Percentiles rank a stretch among this genome's conserved stretches.
Evolutionary conservation across 768 basidiomycete genomes (phyloP).

Genomic region (Coprinellus aureogranulatus): DNA sequence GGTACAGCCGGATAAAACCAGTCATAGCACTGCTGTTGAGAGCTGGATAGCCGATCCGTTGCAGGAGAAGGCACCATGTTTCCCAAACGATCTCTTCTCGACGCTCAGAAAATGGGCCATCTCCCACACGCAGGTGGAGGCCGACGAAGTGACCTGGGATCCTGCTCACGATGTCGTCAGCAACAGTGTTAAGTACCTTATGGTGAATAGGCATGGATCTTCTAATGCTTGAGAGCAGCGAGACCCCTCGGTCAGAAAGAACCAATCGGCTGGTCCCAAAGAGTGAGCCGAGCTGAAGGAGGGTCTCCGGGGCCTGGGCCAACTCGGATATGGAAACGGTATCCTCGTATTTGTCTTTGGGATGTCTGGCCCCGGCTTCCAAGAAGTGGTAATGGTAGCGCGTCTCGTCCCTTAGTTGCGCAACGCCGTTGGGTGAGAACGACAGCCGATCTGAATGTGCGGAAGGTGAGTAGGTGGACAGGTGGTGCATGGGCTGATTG

Average conservation of each 20-base stretch:
- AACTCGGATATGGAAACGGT: slow-evolving; percentile 44
- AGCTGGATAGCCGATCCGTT: slow-evolving; percentile 21
- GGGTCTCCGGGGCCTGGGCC: slow-evolving; percentile 38
- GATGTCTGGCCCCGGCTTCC: slow-evolving; percentile 38
- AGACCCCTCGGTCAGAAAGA: slow-evolving; percentile 34
- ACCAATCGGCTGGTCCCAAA: slow-evolving; percentile 76
- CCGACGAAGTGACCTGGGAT: slow-evolving; percentile 55
- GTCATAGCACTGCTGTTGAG: neutral
- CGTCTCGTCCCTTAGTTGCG: slow-evolving; percentile 48
- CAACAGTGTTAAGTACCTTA: slow-evolving; percentile 17
- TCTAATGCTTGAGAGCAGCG: slow-evolving; percentile 47
- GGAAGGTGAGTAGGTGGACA: slow-evolving; percentile 47
- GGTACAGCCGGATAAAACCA: too few relatives aligned
- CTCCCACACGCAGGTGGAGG: slow-evolving; percentile 67
- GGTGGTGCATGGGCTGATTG: slow-evolving; percentile 43
- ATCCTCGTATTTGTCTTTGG: slow-evolving; percentile 39
- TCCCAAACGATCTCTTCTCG: slow-evolving; percentile 40
- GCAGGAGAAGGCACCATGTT: slow-evolving; percentile 60
- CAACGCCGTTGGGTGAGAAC: slow-evolving; percentile 38
- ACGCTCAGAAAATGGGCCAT: slow-evolving; percentile 55
- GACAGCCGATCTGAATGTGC: slow-evolving; percentile 47
- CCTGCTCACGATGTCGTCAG: slow-evolving; percentile 39
- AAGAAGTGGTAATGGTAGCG: slow-evolving; percentile 64
- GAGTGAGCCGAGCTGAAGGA: slow-evolving; percentile 70
- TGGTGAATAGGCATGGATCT: slow-evolving; percentile 58